Evolutionary conservation across 2,329 filamentous ascomycete genomes (phyloP).

Genomic region (Ascochyta rabiei): DNA sequence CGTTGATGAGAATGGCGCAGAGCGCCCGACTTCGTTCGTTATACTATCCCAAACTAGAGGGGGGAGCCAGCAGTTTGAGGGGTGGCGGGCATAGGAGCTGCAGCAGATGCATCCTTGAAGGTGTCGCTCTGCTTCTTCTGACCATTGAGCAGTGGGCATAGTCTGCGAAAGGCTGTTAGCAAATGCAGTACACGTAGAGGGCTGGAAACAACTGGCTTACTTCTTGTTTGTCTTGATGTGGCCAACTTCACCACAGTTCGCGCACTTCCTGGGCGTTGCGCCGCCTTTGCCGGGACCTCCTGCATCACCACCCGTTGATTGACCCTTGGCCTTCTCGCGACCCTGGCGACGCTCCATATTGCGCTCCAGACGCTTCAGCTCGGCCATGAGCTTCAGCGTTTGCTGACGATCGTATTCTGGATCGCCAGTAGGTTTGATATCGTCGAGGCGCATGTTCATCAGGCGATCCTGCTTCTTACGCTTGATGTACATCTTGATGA

Average conservation of each 20-base stretch:
- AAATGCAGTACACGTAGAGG: background rate
- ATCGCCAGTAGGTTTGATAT: conserved; percentile 69
- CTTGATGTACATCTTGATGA: conserved; percentile 84
- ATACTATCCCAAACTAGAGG: conserved; percentile 2
- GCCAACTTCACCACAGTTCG: conserved; percentile 94
- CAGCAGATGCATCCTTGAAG: conserved; percentile 43
- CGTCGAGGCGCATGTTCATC: conserved; percentile 73
- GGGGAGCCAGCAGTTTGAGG: conserved; percentile 18
- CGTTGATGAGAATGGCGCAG: background rate
- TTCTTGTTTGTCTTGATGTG: conserved; percentile 99
- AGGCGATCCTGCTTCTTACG: conserved; percentile 73
- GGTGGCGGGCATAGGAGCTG: conserved; percentile 27
- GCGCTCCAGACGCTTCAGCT: conserved; percentile 82
- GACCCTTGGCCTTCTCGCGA: conserved; percentile 85
- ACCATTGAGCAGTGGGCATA: conserved; percentile 48
- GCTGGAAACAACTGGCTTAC: conserved; percentile 52
- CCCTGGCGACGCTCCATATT: conserved; percentile 90
- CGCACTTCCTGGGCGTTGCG: conserved; percentile 81
- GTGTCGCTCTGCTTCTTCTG: conserved; percentile 48
- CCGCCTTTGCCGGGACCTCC: conserved; percentile 53
- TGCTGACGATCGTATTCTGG: conserved; percentile 68
- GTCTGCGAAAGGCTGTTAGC: conserved; percentile 35
- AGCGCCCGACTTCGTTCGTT: background rate
- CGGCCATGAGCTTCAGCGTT: conserved; percentile 68
- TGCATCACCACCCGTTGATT: conserved; percentile 46